Percentiles rank a stretch among this genome's conserved stretches.
Evolutionary conservation across 1,139 yeast species (phyloP).

Genomic region (Candida dubliniensis): DNA sequence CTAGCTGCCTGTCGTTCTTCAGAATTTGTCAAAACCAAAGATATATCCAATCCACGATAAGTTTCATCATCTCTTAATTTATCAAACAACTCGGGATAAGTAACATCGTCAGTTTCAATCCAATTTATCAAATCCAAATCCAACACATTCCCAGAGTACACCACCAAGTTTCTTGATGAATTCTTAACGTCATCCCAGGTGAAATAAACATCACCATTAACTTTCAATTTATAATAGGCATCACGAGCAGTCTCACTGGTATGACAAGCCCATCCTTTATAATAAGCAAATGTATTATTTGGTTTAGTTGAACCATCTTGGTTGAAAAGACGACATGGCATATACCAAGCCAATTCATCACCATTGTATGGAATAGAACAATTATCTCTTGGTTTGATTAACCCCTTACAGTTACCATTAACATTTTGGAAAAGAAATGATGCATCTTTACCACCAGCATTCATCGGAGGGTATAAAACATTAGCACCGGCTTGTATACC

Average conservation of each 20-base stretch:
- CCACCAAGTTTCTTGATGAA: slow-evolving; percentile 74
- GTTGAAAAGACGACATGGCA: slow-evolving; percentile 78
- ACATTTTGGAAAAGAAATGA: slow-evolving; percentile 91
- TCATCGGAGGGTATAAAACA: slow-evolving; percentile 76
- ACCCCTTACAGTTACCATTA: slow-evolving; percentile 85
- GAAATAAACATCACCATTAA: slow-evolving; percentile 76
- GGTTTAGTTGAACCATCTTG: slow-evolving; percentile 72
- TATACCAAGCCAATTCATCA: slow-evolving; percentile 86
- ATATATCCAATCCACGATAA: slow-evolving; percentile 76
- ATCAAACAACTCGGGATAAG: slow-evolving; percentile 72
- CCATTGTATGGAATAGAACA: slow-evolving; percentile 68
- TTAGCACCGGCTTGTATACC: slow-evolving; percentile 71
- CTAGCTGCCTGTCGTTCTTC: slow-evolving; percentile 70
- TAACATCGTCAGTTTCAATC: slow-evolving; percentile 66
- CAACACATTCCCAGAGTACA: slow-evolving; percentile 83
- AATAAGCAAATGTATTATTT: slow-evolving; percentile 60
- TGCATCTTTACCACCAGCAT: slow-evolving; percentile 90
- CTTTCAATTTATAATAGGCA: slow-evolving; percentile 60
- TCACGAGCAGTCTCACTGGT: slow-evolving; percentile 68
- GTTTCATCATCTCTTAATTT: slow-evolving; percentile 54
- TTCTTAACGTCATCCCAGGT: slow-evolving; percentile 86
- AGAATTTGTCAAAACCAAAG: slow-evolving; percentile 70
- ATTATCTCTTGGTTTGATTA: slow-evolving; percentile 71
- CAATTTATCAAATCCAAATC: slow-evolving; percentile 76
- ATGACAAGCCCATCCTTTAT: slow-evolving; percentile 91